Evolutionary conservation across 768 basidiomycete genomes (phyloP), one percentile per base, ranked within the genome.

Genomic region (Suillus clintonianus): DNA sequence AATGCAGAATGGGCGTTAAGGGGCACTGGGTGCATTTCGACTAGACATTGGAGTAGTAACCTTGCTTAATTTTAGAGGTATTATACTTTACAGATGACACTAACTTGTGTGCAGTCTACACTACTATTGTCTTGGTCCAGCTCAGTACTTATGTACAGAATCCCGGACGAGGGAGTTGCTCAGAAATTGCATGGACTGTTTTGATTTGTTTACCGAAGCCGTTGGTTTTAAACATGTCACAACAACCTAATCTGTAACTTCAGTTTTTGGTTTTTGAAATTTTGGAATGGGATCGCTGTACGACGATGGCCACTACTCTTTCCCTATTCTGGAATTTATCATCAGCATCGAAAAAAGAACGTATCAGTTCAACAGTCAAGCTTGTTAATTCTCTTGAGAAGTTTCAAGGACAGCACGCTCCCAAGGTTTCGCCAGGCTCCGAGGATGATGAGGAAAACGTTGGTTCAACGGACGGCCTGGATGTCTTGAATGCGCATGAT

Each of bases 281-380:
- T 27, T 42, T 39, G 55, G 17, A 43, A 37, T 32, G 37, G 56
- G 41, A 24, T 53, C 51, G 6, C 30, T 34, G 39, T n/a, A 42
- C 60, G 41, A 27, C 59, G 53, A 92, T 94, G 87, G 86, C 91
- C 42, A 95, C 94, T 57, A 96, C 94, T 39, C 86, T 98, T 61
- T 91, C 94, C 15, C 84, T 97, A 39, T 98, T 95, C 83, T 97
- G 95, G 95, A 83, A 95, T 75, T 82, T 98, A 60, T 96, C 95
- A 17, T 93, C 92, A 3, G 80, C 86, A 2, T 86, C 85, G 22
- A 93, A 88, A 78, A 87, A 89, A 62, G 89, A 93, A 64, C 89
- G 95, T 10, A 71, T 97, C 41, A 87, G 90, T 68, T 91, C 95
- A 15, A 95, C 95, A 3, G 89, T 91, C 34, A 91, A 94, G 73